phyloP scores from a whole-genome alignment of 2,329 filamentous ascomycete genomes.

The Chaetomiaceae sp. region DNA sequence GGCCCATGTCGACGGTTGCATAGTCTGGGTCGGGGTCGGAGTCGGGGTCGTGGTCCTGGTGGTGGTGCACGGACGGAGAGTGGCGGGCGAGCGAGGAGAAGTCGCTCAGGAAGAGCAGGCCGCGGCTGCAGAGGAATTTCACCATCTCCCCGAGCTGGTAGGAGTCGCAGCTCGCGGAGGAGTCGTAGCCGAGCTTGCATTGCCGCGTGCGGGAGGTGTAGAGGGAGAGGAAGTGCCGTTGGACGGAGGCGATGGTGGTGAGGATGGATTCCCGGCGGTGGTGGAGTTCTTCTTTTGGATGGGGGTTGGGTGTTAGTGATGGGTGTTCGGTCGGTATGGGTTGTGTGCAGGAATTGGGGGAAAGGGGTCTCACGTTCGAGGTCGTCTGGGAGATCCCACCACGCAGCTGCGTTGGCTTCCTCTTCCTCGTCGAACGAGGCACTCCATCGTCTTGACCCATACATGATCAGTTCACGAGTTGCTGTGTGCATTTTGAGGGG shows the following conservation, averaged over 20 bases:
- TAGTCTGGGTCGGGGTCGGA: slow-evolving; percentile 21
- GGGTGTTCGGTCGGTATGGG: too few relatives aligned
- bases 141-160: slow-evolving; percentile 77
- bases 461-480: slow-evolving; percentile 62
- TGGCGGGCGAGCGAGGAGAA: slow-evolving; percentile 46
- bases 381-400: slow-evolving; percentile 69
- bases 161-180: slow-evolving; percentile 66
- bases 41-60: background rate
- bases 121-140: slow-evolving; percentile 61
- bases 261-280: slow-evolving; percentile 63
- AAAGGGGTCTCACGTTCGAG: slow-evolving; percentile 54
- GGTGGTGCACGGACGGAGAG: too few relatives aligned
- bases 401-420: slow-evolving; percentile 36
- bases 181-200: slow-evolving; percentile 71
- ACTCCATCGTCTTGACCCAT: slow-evolving; percentile 59
- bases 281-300: slow-evolving; percentile 56
- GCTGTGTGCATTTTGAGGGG: slow-evolving; percentile 55
- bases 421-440: slow-evolving; percentile 34
- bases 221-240: slow-evolving; percentile 60
- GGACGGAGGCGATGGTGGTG: slow-evolving; percentile 65
- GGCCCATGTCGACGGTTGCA: slow-evolving; percentile 57
- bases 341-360: background rate
- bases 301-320: background rate
- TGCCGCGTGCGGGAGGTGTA: slow-evolving; percentile 65
- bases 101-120: slow-evolving; percentile 56